Evolutionary conservation across 2,329 filamentous ascomycete genomes (phyloP).

Genomic region (Fusarium foetens): DNA sequence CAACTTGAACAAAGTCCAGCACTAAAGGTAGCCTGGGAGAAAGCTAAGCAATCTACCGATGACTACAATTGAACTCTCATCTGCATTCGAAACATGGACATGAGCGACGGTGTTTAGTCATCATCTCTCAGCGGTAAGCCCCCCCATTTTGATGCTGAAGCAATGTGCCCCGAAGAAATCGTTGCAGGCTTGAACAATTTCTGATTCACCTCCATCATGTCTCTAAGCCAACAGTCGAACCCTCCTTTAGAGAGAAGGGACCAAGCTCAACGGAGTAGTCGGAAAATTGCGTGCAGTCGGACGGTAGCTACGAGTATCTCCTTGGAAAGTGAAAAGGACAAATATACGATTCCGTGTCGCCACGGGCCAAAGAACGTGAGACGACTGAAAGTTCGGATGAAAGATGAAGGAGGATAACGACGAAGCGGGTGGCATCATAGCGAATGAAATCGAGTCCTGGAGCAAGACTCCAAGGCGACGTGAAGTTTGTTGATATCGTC

Average conservation of each 20-base stretch:
- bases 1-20: neutral
- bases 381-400: neutral
- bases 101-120: accelerated
- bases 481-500: neutral
- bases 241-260: accelerated
- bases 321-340: accelerated
- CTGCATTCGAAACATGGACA: accelerated
- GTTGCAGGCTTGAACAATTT: too few relatives aligned
- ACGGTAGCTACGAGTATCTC: neutral
- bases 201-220: neutral
- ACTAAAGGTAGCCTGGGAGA: accelerated
- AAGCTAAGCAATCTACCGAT: too few relatives aligned
- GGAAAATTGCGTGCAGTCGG: accelerated
- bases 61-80: too few relatives aligned
- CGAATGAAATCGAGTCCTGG: neutral
- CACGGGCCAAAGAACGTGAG: accelerated
- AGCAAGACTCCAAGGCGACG: too few relatives aligned
- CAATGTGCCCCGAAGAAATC: accelerated
- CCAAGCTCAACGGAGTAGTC: neutral
- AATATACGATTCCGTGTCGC: accelerated
- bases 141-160: accelerated
- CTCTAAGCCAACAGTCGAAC: accelerated
- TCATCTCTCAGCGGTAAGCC: neutral
- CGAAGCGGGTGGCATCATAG: accelerated
- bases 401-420: neutral